Evolutionary conservation across 1,284 basidiomycete species (phyloP).

Genomic region (Amylostereum areolatum): DNA sequence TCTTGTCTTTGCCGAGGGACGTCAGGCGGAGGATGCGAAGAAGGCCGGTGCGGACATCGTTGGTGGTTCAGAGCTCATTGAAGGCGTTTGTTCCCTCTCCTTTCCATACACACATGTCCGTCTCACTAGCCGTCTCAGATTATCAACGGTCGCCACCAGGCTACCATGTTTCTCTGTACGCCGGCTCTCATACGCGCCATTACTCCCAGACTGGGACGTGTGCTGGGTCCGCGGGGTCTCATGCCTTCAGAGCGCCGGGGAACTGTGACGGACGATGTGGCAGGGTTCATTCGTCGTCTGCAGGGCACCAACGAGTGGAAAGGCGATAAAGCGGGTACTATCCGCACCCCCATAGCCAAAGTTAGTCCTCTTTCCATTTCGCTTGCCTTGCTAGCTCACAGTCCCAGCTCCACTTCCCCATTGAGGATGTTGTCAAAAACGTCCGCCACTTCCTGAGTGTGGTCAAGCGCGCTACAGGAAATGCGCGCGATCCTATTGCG

Average conservation of each 20-base stretch:
- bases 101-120: background rate
- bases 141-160: constrained; percentile 58
- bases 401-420: constrained; percentile 63
- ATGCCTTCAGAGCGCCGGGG: constrained; percentile 96
- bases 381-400: background rate
- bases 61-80: constrained; percentile 80
- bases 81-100: constrained; percentile 49
- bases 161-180: constrained; percentile 83
- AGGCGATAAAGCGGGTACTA: constrained; percentile 83
- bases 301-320: constrained; percentile 89
- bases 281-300: constrained; percentile 73
- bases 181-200: constrained; percentile 76
- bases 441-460: constrained; percentile 73
- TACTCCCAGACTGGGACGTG: constrained; percentile 78
- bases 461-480: constrained; percentile 73
- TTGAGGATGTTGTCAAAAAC: constrained; percentile 76
- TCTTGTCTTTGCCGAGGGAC: constrained; percentile 83
- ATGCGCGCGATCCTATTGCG: constrained; percentile 38
- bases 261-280: constrained; percentile 87
- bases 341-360: constrained; percentile 73
- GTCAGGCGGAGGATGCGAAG: constrained; percentile 70
- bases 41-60: constrained; percentile 82
- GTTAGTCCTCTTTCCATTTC: constrained; percentile 28
- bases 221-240: constrained; percentile 88
- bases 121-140: constrained; percentile 40